Evolutionary conservation across 129 eudicot species (phyloP).

Genomic region (Artemisia argyi): DNA sequence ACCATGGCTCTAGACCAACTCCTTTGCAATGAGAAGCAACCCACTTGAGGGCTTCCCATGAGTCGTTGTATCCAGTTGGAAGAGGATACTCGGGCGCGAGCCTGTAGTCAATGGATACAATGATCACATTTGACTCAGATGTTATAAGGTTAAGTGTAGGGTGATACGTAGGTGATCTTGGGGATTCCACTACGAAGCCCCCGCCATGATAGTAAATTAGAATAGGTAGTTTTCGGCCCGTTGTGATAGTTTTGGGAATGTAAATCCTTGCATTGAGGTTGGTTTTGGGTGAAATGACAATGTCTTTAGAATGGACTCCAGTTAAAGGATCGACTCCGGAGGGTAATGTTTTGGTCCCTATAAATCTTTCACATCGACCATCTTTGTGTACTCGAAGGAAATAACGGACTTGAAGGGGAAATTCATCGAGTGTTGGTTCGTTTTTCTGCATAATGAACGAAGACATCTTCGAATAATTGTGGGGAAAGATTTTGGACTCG

Average conservation of each 20-base stretch:
- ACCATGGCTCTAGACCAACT: conserved; percentile 41
- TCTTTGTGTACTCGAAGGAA: conserved; percentile 30
- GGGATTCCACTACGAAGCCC: conserved; percentile 36
- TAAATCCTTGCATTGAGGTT: conserved; percentile 25
- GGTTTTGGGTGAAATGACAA: conserved; percentile 27
- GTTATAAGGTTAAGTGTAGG: conserved; percentile 25
- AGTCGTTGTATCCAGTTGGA: conserved; percentile 54
- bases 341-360: conserved; percentile 5
- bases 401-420: too few relatives aligned
- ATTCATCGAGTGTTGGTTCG: too few relatives aligned
- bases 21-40: conserved; percentile 35
- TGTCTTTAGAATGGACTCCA: conserved; percentile 38
- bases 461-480: too few relatives aligned
- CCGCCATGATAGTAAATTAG: conserved; percentile 51
- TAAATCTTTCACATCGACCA: conserved; percentile 35
- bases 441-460: too few relatives aligned
- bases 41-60: conserved; percentile 72
- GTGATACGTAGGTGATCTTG: conserved; percentile 32
- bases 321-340: conserved; percentile 30
- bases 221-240: conserved; percentile 30
- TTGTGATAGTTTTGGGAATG: conserved; percentile 16
- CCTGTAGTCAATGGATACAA: conserved; percentile 50
- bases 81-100: conserved; percentile 54
- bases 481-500: too few relatives aligned
- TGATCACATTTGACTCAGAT: conserved; percentile 21